phyloP scores from a whole-genome alignment of 441 rosid genomes.

The Croton setiger region DNA sequence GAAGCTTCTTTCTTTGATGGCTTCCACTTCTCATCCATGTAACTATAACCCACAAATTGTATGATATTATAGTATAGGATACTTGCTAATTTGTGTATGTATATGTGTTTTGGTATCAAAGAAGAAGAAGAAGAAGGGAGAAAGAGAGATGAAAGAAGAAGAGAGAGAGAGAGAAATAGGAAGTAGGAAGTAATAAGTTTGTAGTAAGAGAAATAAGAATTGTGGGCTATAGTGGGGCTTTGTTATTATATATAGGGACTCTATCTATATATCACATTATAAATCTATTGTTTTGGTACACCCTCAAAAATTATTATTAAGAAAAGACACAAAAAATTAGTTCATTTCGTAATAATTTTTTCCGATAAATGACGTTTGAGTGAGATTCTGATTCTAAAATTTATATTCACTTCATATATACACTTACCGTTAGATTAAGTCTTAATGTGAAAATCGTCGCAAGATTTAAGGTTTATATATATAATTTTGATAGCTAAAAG shows the following conservation, averaged over 20 bases:
- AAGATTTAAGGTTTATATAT: no score
- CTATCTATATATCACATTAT: neutral
- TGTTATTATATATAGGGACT: constrained; percentile 23
- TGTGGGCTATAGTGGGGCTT: constrained; percentile 25
- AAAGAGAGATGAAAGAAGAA: constrained; percentile 20
- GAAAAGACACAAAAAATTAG: no score
- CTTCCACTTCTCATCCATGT: constrained; percentile 91
- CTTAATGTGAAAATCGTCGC: no score
- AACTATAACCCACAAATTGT: neutral
- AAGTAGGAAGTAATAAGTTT: no score
- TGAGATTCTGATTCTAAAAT: no score
- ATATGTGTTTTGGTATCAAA: constrained; percentile 10
- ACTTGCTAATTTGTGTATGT: constrained; percentile 19
- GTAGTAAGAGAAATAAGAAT: constrained; percentile 17
- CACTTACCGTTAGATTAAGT: no score
- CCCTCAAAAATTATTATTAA: neutral
- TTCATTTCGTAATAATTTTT: no score
- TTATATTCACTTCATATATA: no score
- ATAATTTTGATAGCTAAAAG: no score
- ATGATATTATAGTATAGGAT: neutral
- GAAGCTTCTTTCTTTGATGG: constrained; percentile 55
- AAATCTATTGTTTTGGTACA: neutral
- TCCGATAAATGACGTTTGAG: no score
- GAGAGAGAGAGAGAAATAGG: constrained; percentile 2
- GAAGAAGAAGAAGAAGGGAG: constrained; percentile 19